Evolutionary conservation across 331 rosid genomes (phyloP).

Genomic region (Arachis monticola): DNA sequence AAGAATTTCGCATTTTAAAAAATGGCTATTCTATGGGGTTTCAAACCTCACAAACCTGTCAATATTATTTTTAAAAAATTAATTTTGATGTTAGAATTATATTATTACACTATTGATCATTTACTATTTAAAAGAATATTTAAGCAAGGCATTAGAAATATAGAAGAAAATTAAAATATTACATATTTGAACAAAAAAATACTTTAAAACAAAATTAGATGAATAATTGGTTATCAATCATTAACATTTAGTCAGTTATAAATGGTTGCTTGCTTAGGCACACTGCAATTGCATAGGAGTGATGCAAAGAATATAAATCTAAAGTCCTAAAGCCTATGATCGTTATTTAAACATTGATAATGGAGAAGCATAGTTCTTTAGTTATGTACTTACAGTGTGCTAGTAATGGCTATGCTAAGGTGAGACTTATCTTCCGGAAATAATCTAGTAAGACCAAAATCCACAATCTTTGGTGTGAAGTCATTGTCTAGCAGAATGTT

Average conservation of each 20-base stretch:
- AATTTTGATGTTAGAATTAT: too few relatives aligned
- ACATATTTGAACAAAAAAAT: too few relatives aligned
- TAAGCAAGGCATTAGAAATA: too few relatives aligned
- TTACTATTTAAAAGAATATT: too few relatives aligned
- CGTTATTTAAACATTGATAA: not conserved
- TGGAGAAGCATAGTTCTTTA: not conserved
- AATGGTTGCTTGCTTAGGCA: not conserved
- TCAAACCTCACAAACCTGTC: too few relatives aligned
- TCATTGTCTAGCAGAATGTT: conserved; percentile 66
- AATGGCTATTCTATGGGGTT: too few relatives aligned
- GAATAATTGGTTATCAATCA: not conserved
- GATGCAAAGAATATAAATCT: not conserved
- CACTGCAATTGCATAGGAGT: not conserved
- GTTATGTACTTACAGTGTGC: conserved; percentile 56
- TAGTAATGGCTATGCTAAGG: conserved; percentile 65
- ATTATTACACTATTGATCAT: too few relatives aligned
- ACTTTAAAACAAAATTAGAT: too few relatives aligned
- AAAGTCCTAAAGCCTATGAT: not conserved
- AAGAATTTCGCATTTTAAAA: too few relatives aligned
- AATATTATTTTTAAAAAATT: too few relatives aligned
- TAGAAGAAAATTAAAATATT: too few relatives aligned
- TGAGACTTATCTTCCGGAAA: conserved; percentile 77
- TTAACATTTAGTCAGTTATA: not conserved
- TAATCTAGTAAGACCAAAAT: conserved; percentile 83
- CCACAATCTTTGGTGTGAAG: conserved; percentile 74